phyloP scores from a whole-genome alignment of 345 rosid species.

The Euphorbia tirucalli region DNA sequence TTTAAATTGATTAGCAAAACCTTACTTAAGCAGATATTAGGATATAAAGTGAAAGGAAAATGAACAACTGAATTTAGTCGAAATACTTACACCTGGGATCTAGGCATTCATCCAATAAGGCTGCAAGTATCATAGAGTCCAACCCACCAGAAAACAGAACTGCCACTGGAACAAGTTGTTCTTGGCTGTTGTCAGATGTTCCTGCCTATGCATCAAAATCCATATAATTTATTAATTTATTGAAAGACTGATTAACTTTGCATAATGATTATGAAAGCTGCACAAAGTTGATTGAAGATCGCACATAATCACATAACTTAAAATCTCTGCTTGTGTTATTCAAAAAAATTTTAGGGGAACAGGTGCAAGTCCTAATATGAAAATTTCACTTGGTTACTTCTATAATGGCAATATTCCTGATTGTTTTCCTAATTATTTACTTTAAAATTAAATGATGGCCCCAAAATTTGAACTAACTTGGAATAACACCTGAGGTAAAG shows the following conservation, averaged over 20 bases:
- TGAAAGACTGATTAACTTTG: not conserved
- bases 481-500: not conserved
- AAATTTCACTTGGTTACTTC: too few species aligned
- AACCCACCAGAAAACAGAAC: constrained; percentile 95
- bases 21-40: not conserved
- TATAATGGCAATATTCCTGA: not conserved
- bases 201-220: constrained; percentile 40
- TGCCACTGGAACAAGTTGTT: constrained; percentile 64
- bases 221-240: constrained; percentile 9
- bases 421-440: too few species aligned
- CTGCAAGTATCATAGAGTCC: constrained; percentile 96
- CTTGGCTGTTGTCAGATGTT: constrained; percentile 19
- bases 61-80: not conserved
- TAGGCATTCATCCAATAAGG: constrained; percentile 70
- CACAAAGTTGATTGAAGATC: not conserved
- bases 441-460: too few species aligned
- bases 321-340: not conserved
- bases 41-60: not conserved
- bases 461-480: not conserved
- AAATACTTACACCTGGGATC: constrained; percentile 60
- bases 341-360: not conserved
- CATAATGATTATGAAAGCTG: not conserved
- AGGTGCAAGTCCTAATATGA: too few species aligned
- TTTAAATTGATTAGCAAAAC: not conserved
- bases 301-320: not conserved